Percentiles rank a stretch among this genome's conserved stretches.
phyloP scores from a whole-genome alignment of 495 filamentous ascomycete species.

The Amniculicola lignicola region DNA sequence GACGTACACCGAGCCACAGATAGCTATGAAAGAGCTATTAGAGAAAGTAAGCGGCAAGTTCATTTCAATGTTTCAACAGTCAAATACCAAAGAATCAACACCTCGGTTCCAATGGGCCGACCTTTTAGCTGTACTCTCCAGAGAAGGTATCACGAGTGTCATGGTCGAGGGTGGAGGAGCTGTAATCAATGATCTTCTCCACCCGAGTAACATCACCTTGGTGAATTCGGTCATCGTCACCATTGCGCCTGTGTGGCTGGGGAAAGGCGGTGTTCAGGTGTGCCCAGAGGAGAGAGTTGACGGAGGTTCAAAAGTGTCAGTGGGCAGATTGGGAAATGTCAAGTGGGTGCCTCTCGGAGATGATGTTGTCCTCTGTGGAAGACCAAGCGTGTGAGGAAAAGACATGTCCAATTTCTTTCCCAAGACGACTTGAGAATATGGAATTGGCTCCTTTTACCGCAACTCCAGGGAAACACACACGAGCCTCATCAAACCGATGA shows the following conservation, averaged over 20 bases:
- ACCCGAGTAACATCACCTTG: slow-evolving; percentile 56
- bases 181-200: slow-evolving; percentile 72
- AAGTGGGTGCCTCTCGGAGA: slow-evolving; percentile 71
- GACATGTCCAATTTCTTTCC: no score
- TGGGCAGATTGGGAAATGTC: slow-evolving; percentile 61
- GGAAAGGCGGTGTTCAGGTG: slow-evolving; percentile 71
- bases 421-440: no score
- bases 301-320: slow-evolving; percentile 53
- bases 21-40: slow-evolving; percentile 39
- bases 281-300: slow-evolving; percentile 55
- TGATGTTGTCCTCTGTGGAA: slow-evolving; percentile 77
- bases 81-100: background rate
- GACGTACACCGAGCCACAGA: slow-evolving; percentile 42
- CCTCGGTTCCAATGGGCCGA: slow-evolving; percentile 54
- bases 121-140: slow-evolving; percentile 56
- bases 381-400: no score
- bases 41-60: slow-evolving; percentile 52
- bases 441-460: no score
- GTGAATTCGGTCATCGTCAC: slow-evolving; percentile 77
- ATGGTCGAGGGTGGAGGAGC: slow-evolving; percentile 86
- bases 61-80: slow-evolving; percentile 44
- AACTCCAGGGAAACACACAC: no score
- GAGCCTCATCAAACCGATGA: no score
- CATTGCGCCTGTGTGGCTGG: slow-evolving; percentile 79
- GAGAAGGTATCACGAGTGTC: slow-evolving; percentile 66